phyloP scores from a whole-genome alignment of 129 eudicot genomes.

The Saposhnikovia divaricata region DNA sequence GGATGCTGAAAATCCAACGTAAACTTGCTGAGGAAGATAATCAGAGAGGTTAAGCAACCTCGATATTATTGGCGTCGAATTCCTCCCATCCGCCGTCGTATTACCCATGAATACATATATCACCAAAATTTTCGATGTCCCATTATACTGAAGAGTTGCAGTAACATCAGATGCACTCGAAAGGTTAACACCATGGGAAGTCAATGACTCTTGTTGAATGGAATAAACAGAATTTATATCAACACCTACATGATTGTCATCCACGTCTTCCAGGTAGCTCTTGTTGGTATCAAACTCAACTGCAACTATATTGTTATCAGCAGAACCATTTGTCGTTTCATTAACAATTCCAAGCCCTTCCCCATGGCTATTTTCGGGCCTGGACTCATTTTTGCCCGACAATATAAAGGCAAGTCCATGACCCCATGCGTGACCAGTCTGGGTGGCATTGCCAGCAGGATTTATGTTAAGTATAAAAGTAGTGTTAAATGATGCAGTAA shows the following conservation, averaged over 20 bases:
- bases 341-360: conserved; percentile 24
- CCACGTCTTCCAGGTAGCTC: conserved; percentile 15
- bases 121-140: neutral
- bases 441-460: neutral
- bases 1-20: conserved; percentile 26
- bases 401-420: conserved; percentile 23
- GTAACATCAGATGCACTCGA: neutral
- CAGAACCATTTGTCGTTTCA: conserved; percentile 7
- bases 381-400: neutral
- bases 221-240: conserved; percentile 19
- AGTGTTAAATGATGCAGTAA: conserved; percentile 14
- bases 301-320: conserved; percentile 2
- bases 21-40: conserved; percentile 15
- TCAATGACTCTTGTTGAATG: neutral
- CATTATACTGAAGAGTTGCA: conserved; percentile 11
- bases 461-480: conserved; percentile 8
- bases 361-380: conserved; percentile 15
- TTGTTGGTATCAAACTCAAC: conserved; percentile 20
- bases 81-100: neutral
- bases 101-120: conserved; percentile 3
- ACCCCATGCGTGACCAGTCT: conserved; percentile 4
- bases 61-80: neutral
- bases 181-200: conserved; percentile 5
- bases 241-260: conserved; percentile 24
- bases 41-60: conserved; percentile 5